phyloP scores from a whole-genome alignment of 228 moss, liverwort and hornwort species.

The Sphagnum fallax region DNA sequence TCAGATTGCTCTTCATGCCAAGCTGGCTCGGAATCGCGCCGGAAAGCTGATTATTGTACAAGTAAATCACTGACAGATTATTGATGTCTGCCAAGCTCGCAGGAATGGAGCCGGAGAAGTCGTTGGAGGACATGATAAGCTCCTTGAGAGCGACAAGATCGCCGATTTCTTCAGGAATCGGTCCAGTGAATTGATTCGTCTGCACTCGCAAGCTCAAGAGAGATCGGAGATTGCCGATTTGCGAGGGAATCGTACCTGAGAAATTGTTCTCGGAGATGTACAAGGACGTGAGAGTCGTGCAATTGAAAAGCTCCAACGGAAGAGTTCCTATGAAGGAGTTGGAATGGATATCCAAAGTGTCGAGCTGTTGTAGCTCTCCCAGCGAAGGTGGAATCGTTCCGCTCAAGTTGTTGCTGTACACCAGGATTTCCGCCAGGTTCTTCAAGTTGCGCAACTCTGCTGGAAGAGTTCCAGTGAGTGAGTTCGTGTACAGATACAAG shows the following conservation, averaged over 20 bases:
- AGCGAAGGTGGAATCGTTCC: conserved; percentile 46
- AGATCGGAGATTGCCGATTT: conserved; percentile 41
- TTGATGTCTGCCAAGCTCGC: conserved; percentile 18
- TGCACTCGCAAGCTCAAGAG: conserved; percentile 25
- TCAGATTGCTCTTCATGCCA: neutral
- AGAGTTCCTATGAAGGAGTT: conserved; percentile 22
- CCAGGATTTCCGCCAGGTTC: conserved; percentile 12
- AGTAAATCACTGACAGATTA: conserved; percentile 16
- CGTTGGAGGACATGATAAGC: conserved; percentile 26
- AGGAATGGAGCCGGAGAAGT: conserved; percentile 38
- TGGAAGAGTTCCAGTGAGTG: conserved; percentile 3
- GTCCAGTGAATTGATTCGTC: conserved; percentile 41
- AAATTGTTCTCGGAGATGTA: conserved; percentile 13
- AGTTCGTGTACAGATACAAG: conserved; percentile 1
- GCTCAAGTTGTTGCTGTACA: conserved; percentile 30
- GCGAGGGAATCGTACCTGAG: conserved; percentile 37
- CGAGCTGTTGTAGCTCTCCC: conserved; percentile 14
- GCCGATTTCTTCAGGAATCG: conserved; percentile 37
- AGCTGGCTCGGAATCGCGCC: conserved; percentile 23
- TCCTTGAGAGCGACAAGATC: conserved; percentile 19
- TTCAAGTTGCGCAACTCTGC: conserved; percentile 23
- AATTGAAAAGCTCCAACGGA: conserved; percentile 19
- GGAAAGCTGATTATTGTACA: conserved; percentile 23
- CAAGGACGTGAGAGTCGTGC: conserved; percentile 10
- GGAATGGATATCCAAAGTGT: conserved; percentile 3